phyloP scores from a whole-genome alignment of 2,329 filamentous ascomycete species.

The Beauveria medogensis region DNA sequence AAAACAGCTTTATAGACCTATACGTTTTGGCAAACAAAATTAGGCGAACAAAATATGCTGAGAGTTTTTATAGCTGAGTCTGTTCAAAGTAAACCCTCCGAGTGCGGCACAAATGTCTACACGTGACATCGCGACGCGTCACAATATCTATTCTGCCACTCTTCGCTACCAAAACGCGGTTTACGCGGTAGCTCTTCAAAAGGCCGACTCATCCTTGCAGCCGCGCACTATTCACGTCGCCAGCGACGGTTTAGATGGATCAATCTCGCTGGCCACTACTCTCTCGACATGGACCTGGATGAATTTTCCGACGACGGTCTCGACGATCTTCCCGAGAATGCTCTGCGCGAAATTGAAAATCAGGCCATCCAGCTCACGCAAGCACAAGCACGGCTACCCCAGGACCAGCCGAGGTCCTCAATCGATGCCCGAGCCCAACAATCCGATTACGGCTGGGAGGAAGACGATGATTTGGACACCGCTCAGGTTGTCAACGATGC shows the following conservation, averaged over 20 bases:
- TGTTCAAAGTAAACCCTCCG: not conserved
- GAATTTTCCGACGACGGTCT: constrained; percentile 58
- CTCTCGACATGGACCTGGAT: constrained; percentile 35
- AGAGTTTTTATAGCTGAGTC: not conserved
- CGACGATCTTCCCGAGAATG: constrained; percentile 49
- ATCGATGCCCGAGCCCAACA: constrained; percentile 20
- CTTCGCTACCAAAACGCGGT: not conserved
- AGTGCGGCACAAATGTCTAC: constrained; percentile 5
- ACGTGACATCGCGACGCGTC: constrained; percentile 21
- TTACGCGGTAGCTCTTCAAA: not conserved
- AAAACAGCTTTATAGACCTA: not conserved
- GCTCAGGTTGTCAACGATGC: constrained; percentile 45
- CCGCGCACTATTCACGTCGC: not conserved
- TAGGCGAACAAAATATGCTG: not conserved
- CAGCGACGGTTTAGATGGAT: not conserved
- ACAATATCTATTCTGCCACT: not conserved
- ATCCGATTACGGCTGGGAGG: constrained; percentile 36
- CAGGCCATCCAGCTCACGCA: constrained; percentile 56
- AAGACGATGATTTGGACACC: constrained; percentile 52
- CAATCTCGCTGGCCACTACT: not conserved
- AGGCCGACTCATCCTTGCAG: not conserved
- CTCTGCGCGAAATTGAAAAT: constrained; percentile 54
- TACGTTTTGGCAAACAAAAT: not conserved
- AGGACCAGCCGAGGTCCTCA: constrained; percentile 17
- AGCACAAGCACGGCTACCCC: constrained; percentile 27